These are phyloP conservation scores for Helichrysum umbraculigerum DNA, from an alignment of 129 eudicot genomes.

Conservation along the genomic window DNA sequence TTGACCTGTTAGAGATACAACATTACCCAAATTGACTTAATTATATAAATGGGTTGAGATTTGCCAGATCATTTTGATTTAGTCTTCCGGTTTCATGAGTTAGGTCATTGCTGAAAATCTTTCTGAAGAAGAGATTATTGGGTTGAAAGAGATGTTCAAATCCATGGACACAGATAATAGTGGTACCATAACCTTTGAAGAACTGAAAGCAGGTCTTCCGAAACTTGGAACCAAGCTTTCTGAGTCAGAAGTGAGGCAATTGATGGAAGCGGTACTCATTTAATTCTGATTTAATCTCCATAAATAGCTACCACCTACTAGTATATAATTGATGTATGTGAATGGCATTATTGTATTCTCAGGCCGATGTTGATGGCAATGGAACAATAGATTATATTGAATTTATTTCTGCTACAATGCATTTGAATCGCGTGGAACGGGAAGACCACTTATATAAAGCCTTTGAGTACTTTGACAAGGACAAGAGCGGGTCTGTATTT, in stretches of 20 bases:
- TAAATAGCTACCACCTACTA: constrained; percentile 12
- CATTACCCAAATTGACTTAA: neutral
- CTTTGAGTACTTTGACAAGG: constrained; percentile 85
- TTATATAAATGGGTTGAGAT: neutral
- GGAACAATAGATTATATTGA: constrained; percentile 95
- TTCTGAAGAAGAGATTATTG: constrained; percentile 92
- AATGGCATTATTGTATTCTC: constrained; percentile 8
- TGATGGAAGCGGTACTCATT: constrained; percentile 84
- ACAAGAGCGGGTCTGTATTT: constrained; percentile 79
- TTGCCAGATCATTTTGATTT: constrained; percentile 27
- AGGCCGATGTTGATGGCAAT: constrained; percentile 99
- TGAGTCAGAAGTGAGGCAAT: constrained; percentile 87
- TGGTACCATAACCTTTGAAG: constrained; percentile 92
- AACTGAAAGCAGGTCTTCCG: constrained; percentile 87
- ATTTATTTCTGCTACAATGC: constrained; percentile 97
- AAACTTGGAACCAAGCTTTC: constrained; percentile 94
- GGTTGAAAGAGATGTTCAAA: constrained; percentile 94
- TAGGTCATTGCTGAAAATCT: constrained; percentile 96
- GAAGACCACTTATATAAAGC: constrained; percentile 94
- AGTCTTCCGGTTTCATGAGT: constrained; percentile 15
- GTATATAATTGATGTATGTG: constrained; percentile 2
- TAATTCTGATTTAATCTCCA: neutral
- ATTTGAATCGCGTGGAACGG: constrained; percentile 86
- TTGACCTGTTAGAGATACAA: neutral
- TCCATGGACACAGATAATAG: constrained; percentile 94